Base-by-base conservation (phyloP, 139 green algal genomes). In the Picochlorum costavermella region DNA sequence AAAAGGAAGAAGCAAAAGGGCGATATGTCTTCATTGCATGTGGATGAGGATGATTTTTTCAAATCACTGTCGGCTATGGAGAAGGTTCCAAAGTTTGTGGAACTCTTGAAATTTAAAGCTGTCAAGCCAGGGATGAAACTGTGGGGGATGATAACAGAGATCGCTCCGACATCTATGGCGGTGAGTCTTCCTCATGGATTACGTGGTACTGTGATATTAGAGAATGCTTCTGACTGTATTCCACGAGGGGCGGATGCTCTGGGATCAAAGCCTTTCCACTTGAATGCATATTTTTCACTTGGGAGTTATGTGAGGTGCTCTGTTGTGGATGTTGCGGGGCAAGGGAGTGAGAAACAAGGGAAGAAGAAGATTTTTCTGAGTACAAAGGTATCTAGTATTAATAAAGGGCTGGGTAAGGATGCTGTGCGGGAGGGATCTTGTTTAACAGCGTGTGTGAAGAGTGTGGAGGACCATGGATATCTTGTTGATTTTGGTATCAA, bases 381-480 rank as follows among this genome's bases (percentile, higher is more conserved):
- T 2, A 68, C 86, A 36, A 57, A 61, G 16, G 58, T 86, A 20
- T 71, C 72, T 28, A 55, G 60, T 29, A 30, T 87, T 2, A 76
- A 76, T 36, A 48, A 37, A 16, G 76, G 69, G 4, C 44, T 85
- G 8, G 67, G 60, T 3, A 23, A 49, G 1, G 71, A 74, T 5
- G 50, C 63, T 4, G 46, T 89, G 10, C 11, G 55, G 1, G 31
- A 60, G 14, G 83, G 83, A 2, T 30, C 68, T 45, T 75, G 68
- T 6, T 16, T 95, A 51, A 64, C 83, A 3, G 89, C 83, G 1
- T 83, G 78, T 31, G 82, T 97, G 40, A 70, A 58, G 2, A 90
- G 72, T 56, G 75, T 90, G 20, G 92, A 98, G 78, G 92, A 97
- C 65, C 88, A 95, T 59, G 92, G 92, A 20, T 96, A 84, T 71